phyloP scores from a whole-genome alignment of 2,329 filamentous ascomycete genomes.

The Anisogramma anomala region DNA sequence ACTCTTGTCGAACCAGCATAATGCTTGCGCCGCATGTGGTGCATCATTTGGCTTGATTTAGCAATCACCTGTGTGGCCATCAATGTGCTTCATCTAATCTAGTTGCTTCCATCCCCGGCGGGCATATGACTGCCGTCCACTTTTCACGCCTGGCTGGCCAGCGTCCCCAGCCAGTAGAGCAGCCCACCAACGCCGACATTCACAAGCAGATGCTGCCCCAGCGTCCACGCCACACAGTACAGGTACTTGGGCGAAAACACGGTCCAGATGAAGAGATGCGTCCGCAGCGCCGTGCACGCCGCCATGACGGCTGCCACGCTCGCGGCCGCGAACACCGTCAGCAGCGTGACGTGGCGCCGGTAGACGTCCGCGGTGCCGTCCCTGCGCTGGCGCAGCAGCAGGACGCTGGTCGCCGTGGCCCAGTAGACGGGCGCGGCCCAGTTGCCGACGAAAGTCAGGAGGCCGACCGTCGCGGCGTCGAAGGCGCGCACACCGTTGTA shows the following conservation, averaged over 20 bases:
- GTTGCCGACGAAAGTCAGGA: constrained; percentile 78
- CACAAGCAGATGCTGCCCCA: constrained; percentile 67
- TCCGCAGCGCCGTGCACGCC: constrained; percentile 71
- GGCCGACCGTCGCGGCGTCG: constrained; percentile 66
- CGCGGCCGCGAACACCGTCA: constrained; percentile 59
- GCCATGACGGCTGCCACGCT: constrained; percentile 69
- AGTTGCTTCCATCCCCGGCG: constrained; percentile 1
- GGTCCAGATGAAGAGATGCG: constrained; percentile 96
- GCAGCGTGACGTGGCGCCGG: constrained; percentile 43
- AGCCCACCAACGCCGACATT: constrained; percentile 53
- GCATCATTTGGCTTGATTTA: too few relatives aligned
- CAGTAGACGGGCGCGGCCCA: constrained; percentile 91
- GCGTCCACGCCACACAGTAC: constrained; percentile 79
- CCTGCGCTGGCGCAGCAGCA: constrained; percentile 36
- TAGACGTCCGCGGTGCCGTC: constrained; percentile 23
- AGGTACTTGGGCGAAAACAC: constrained; percentile 96
- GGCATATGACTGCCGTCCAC: constrained; percentile 10
- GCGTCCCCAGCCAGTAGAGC: constrained; percentile 41
- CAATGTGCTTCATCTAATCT: neutral
- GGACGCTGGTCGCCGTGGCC: constrained; percentile 52
- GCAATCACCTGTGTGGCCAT: too few relatives aligned
- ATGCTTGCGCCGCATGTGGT: too few relatives aligned
- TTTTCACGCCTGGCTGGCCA: neutral
- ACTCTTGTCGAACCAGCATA: too few relatives aligned
- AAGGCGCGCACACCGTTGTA: constrained; percentile 86